Conservation (phyloP, 129 eudicot species). For the Flaveria bidentis region DNA sequence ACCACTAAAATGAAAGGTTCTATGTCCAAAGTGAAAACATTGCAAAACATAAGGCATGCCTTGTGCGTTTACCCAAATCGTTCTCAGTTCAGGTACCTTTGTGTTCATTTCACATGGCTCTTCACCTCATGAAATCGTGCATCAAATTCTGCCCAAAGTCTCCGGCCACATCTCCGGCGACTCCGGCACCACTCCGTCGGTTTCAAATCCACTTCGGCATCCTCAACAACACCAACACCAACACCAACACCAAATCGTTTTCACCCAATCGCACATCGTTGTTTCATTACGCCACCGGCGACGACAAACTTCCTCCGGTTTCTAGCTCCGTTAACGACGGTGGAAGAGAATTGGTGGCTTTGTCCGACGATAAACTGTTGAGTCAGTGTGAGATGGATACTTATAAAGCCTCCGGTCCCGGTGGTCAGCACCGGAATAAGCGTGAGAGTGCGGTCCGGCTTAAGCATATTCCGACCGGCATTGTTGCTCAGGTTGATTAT, state of each 20-base stretch:
- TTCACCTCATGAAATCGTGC: slow-evolving; percentile 37
- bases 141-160: slow-evolving; percentile 28
- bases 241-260: slow-evolving; percentile 14
- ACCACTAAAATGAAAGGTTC: too few species aligned
- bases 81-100: not conserved
- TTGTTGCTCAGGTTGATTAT: slow-evolving; percentile 74
- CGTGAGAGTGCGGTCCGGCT: slow-evolving; percentile 89
- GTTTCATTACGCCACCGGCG: slow-evolving; percentile 28
- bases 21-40: too few species aligned
- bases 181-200: slow-evolving; percentile 13
- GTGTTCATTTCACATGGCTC: slow-evolving; percentile 34
- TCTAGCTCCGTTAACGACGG: slow-evolving; percentile 25
- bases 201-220: slow-evolving; percentile 3
- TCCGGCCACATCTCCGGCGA: slow-evolving; percentile 1
- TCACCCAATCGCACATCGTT: slow-evolving; percentile 22
- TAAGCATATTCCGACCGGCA: slow-evolving; percentile 91
- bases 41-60: too few species aligned
- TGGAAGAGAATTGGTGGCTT: slow-evolving; percentile 52
- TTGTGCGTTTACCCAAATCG: not conserved
- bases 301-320: slow-evolving; percentile 21
- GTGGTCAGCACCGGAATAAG: slow-evolving; percentile 90
- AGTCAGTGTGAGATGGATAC: slow-evolving; percentile 80
- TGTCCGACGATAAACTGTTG: slow-evolving; percentile 76
- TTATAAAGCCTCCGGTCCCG: slow-evolving; percentile 86
- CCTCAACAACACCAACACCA: slow-evolving; percentile 2